Evolutionary conservation across 2,329 filamentous ascomycete genomes (phyloP).

Genomic region (Hypoxylon sp.): DNA sequence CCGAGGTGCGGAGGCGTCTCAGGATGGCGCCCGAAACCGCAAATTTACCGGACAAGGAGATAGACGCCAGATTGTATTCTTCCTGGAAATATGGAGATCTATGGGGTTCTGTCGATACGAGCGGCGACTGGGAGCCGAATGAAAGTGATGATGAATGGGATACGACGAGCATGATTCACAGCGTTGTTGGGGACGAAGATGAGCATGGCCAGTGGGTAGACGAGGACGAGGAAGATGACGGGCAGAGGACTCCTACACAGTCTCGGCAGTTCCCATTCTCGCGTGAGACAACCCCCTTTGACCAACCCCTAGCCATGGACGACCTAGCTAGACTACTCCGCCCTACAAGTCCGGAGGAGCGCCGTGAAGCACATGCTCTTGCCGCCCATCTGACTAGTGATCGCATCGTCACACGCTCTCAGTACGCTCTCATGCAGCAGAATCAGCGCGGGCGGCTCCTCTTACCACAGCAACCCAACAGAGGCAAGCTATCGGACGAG

Average conservation of each 20-base stretch:
- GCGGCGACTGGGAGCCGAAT: slow-evolving; percentile 79
- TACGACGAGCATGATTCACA: slow-evolving; percentile 82
- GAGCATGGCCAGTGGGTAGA: slow-evolving; percentile 66
- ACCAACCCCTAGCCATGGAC: slow-evolving; percentile 74
- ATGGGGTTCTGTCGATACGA: slow-evolving; percentile 86
- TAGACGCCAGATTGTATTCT: slow-evolving; percentile 82
- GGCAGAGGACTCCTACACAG: slow-evolving; percentile 82
- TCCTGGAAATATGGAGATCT: slow-evolving; percentile 89
- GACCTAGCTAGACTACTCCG: slow-evolving; percentile 87
- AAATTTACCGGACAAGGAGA: slow-evolving; percentile 71
- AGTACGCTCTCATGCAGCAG: slow-evolving; percentile 78
- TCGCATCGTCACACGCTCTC: slow-evolving; percentile 84
- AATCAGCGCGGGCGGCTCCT: slow-evolving; percentile 79
- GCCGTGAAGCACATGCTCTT: slow-evolving; percentile 84
- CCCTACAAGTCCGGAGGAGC: slow-evolving; percentile 82
- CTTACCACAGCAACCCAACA: slow-evolving; percentile 56
- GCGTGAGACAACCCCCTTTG: slow-evolving; percentile 71
- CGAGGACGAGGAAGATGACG: slow-evolving; percentile 59
- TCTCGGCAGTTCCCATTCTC: slow-evolving; percentile 60
- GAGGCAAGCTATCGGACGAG: slow-evolving; percentile 63
- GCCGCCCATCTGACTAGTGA: slow-evolving; percentile 82
- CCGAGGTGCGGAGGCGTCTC: slow-evolving; percentile 78
- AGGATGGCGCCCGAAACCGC: slow-evolving; percentile 57
- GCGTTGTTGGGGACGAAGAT: slow-evolving; percentile 59
- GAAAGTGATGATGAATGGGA: slow-evolving; percentile 75